These are phyloP conservation scores for Xylariales sp. DNA, from an alignment of 2,329 filamentous ascomycete species.

Conservation along the genomic window DNA sequence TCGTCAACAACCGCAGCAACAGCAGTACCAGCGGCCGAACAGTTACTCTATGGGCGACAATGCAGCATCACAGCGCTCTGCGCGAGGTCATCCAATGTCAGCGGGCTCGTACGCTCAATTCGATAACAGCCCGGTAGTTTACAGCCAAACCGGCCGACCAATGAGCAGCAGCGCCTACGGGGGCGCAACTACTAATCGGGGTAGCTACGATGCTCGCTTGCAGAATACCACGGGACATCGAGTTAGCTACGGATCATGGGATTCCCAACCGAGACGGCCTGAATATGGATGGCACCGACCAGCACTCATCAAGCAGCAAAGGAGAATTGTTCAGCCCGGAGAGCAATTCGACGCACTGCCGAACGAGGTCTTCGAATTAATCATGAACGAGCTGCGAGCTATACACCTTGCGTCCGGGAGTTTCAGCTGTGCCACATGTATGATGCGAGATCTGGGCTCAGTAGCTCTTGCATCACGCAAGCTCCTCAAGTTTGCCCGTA, in stretches of 20 bases:
- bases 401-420: slow-evolving; percentile 44
- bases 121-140: slow-evolving; percentile 18
- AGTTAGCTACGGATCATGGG: slow-evolving; percentile 36
- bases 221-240: slow-evolving; percentile 27
- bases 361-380: slow-evolving; percentile 53
- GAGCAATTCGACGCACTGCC: slow-evolving; percentile 53
- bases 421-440: slow-evolving; percentile 58
- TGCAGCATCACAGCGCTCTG: slow-evolving; percentile 4
- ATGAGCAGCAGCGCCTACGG: slow-evolving; percentile 17
- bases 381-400: slow-evolving; percentile 49
- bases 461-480: slow-evolving; percentile 47
- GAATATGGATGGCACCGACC: slow-evolving; percentile 28
- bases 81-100: slow-evolving; percentile 8
- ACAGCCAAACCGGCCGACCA: slow-evolving; percentile 14
- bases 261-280: slow-evolving; percentile 22
- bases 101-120: slow-evolving; percentile 24
- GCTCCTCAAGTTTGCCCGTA: slow-evolving; percentile 46
- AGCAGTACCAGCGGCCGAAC: no score
- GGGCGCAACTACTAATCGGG: slow-evolving; percentile 20
- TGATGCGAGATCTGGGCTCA: slow-evolving; percentile 56
- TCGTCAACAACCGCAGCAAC: no score
- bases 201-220: slow-evolving; percentile 24
- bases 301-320: slow-evolving; percentile 28
- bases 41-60: slow-evolving; percentile 10
- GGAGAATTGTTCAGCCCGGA: slow-evolving; percentile 34